Conservation (phyloP, 345 rosid species). For the Hypericum androsaemum region DNA sequence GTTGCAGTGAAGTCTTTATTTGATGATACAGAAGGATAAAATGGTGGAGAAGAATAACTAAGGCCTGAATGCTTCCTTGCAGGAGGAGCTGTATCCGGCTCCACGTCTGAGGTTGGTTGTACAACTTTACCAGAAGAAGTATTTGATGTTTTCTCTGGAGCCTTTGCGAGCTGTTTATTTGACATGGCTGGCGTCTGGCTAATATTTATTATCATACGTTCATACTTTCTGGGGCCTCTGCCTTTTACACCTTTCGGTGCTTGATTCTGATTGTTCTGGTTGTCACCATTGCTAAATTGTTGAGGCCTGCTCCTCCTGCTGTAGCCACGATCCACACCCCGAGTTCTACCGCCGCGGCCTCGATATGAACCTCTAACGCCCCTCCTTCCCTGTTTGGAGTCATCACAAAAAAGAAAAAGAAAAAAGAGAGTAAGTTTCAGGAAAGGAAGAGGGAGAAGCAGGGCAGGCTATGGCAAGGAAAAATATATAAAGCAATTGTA, state of each 20-base stretch:
- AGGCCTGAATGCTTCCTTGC: conserved; percentile 59
- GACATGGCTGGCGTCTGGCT: conserved; percentile 40
- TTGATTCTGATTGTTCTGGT: background rate
- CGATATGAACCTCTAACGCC: conserved; percentile 48
- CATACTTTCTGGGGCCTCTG: conserved; percentile 71
- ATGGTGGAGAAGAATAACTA: conserved; percentile 94
- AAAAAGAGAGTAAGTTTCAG: conserved; percentile 4
- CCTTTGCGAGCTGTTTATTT: conserved; percentile 49
- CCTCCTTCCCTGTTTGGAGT: conserved; percentile 49
- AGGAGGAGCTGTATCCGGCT: conserved; percentile 30
- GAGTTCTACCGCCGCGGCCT: conserved; percentile 4
- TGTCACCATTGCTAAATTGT: conserved; percentile 5
- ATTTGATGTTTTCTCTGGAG: conserved; percentile 30
- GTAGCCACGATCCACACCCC: background rate
- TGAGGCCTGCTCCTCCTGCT: conserved; percentile 1
- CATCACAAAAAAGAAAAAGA: conserved; percentile 11
- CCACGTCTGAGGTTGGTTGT: conserved; percentile 27
- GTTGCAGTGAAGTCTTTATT: conserved; percentile 34
- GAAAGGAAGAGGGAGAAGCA: conserved; percentile 9
- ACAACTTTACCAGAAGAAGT: conserved; percentile 34
- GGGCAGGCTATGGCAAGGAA: background rate
- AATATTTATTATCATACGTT: conserved; percentile 34
- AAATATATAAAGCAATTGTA: conserved; percentile 8
- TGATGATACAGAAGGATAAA: conserved; percentile 79
- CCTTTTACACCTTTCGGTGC: conserved; percentile 27